These are phyloP conservation scores for Hymenoscyphus fraxineus DNA, from an alignment of 2,329 filamentous ascomycete genomes.

Conservation along the genomic window DNA sequence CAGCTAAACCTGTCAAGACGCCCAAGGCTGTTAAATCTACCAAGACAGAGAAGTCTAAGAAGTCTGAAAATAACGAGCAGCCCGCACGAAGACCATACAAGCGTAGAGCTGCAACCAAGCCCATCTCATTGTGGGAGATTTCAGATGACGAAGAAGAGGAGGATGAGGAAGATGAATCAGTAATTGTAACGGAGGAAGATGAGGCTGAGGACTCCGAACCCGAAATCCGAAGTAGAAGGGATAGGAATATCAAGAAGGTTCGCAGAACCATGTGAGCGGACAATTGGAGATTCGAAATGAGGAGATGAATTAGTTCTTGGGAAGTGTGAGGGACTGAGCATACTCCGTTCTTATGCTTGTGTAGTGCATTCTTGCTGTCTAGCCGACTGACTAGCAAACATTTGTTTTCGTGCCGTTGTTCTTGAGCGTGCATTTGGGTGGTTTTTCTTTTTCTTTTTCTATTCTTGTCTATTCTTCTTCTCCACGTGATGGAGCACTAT, in stretches of 20 bases:
- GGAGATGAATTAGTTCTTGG: not conserved
- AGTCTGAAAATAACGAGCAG: not conserved
- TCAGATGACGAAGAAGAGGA: not conserved
- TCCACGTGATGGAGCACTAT: no score
- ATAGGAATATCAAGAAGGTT: not conserved
- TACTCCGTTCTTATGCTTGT: no score
- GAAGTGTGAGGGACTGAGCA: no score
- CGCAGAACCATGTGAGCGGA: conserved; percentile 1
- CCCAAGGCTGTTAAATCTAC: not conserved
- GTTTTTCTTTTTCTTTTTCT: no score
- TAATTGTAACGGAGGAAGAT: not conserved
- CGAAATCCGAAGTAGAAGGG: conserved; percentile 4
- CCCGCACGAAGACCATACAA: not conserved
- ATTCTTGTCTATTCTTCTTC: no score
- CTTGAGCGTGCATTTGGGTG: no score
- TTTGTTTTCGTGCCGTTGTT: no score
- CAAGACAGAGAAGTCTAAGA: not conserved
- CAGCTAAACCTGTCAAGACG: not conserved
- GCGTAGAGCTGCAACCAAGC: not conserved
- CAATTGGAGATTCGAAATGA: not conserved
- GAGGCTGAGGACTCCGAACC: not conserved
- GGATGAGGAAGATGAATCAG: not conserved
- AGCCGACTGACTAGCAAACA: no score
- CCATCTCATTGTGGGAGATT: not conserved
- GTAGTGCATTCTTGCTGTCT: no score